These are phyloP conservation scores for Diplodia intermedia DNA, from an alignment of 2,329 filamentous ascomycete species.

Conservation along the genomic window DNA sequence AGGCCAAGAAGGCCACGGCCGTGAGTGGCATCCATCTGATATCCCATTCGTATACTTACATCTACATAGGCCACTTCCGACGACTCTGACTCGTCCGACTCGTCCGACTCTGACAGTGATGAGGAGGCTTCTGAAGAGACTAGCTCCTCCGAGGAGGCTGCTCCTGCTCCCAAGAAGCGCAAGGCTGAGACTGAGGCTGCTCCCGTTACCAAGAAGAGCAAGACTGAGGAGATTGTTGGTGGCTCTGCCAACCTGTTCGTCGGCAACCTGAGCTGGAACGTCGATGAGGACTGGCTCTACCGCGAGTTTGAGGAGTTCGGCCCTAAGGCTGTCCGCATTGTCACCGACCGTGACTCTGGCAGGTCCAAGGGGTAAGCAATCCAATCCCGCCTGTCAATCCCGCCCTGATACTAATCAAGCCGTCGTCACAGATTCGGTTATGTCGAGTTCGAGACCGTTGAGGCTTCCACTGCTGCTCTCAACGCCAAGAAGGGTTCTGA, in stretches of 20 bases:
- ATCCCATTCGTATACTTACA: neutral
- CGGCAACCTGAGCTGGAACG: slow-evolving; percentile 88
- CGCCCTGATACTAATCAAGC: slow-evolving; percentile 38
- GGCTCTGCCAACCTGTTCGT: slow-evolving; percentile 78
- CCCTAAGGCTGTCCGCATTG: slow-evolving; percentile 75
- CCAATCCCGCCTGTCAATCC: slow-evolving; percentile 31
- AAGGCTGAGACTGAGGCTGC: slow-evolving; percentile 65
- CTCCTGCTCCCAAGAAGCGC: slow-evolving; percentile 66
- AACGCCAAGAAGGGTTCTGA: slow-evolving; percentile 76
- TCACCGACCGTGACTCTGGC: slow-evolving; percentile 80
- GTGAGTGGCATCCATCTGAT: neutral
- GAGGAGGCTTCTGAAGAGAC: slow-evolving; percentile 43
- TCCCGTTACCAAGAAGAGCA: slow-evolving; percentile 70
- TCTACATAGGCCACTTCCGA: neutral
- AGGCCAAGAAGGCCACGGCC: slow-evolving; percentile 29
- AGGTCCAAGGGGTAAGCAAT: slow-evolving; percentile 76
- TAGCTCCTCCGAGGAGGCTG: slow-evolving; percentile 43
- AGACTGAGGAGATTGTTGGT: slow-evolving; percentile 60
- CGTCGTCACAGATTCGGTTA: slow-evolving; percentile 73
- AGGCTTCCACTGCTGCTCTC: slow-evolving; percentile 73
- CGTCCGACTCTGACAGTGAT: slow-evolving; percentile 23
- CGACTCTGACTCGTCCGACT: slow-evolving; percentile 5
- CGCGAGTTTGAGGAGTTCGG: slow-evolving; percentile 82
- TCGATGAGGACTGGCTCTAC: slow-evolving; percentile 82
- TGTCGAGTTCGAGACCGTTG: slow-evolving; percentile 78